Conservation (phyloP, 2,329 filamentous ascomycete genomes). For the Ilyonectria mors-panacis region DNA sequence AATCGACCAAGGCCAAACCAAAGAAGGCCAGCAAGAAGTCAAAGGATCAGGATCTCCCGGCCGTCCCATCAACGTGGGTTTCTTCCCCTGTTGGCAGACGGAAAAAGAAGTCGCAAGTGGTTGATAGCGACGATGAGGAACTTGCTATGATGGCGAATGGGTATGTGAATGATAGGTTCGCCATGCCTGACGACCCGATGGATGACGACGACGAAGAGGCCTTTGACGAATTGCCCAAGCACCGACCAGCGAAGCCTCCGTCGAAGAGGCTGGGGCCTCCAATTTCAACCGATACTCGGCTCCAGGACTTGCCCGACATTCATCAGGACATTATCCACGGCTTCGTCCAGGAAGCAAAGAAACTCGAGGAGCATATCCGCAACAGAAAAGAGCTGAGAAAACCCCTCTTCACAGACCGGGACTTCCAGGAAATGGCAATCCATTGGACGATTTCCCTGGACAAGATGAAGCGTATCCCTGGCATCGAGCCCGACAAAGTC, state of each 20-base stretch:
- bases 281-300: slow-evolving; percentile 69
- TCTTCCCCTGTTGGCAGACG: slow-evolving; percentile 66
- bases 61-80: slow-evolving; percentile 62
- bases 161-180: slow-evolving; percentile 66
- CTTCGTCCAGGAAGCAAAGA: slow-evolving; percentile 76
- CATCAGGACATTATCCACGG: slow-evolving; percentile 75
- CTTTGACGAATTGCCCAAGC: slow-evolving; percentile 61
- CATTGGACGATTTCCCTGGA: slow-evolving; percentile 74
- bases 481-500: slow-evolving; percentile 75
- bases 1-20: slow-evolving; percentile 50
- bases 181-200: slow-evolving; percentile 58
- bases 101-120: slow-evolving; percentile 44
- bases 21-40: slow-evolving; percentile 57
- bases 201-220: slow-evolving; percentile 56
- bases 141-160: slow-evolving; percentile 61
- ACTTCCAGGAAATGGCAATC: slow-evolving; percentile 82
- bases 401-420: slow-evolving; percentile 77
- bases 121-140: slow-evolving; percentile 54
- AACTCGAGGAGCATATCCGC: slow-evolving; percentile 73
- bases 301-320: slow-evolving; percentile 69
- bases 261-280: slow-evolving; percentile 63
- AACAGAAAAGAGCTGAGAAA: slow-evolving; percentile 70
- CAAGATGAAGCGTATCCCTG: slow-evolving; percentile 74
- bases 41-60: slow-evolving; percentile 56
- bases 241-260: slow-evolving; percentile 56